Percentiles rank a stretch among this genome's conserved stretches.
Conservation (phyloP, 352 stramenopile species). For the Pythium guiyangense region DNA sequence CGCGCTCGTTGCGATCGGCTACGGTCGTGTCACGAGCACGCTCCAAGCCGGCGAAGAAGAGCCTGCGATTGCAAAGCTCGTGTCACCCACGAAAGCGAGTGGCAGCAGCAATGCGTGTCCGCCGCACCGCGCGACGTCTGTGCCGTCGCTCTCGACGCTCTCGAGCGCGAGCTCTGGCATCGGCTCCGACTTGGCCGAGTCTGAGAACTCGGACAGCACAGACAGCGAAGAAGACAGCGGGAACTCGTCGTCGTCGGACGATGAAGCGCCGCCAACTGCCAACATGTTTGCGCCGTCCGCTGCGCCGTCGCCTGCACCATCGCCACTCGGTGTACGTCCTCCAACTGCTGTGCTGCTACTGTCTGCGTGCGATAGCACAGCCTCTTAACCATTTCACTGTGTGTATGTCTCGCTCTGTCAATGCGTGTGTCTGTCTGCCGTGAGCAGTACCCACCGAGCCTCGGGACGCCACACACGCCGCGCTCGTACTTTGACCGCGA, state of each 20-base stretch:
- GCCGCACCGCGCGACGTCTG: conserved; percentile 16
- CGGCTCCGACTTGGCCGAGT: conserved; percentile 57
- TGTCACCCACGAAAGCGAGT: conserved; percentile 42
- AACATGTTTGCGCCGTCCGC: conserved; percentile 31
- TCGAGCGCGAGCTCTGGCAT: conserved; percentile 36
- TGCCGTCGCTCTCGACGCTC: conserved; percentile 8
- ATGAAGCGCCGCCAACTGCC: conserved; percentile 40
- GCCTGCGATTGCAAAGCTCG: conserved; percentile 38
- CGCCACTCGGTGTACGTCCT: conserved; percentile 16
- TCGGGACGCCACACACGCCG: conserved; percentile 26
- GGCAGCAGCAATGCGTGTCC: conserved; percentile 5
- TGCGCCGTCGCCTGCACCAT: conserved; percentile 17
- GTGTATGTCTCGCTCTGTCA: background rate
- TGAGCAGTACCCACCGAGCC: conserved; percentile 13
- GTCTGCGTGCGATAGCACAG: background rate
- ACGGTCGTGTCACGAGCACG: conserved; percentile 70
- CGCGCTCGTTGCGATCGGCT: conserved; percentile 64
- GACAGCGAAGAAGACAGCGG: conserved; percentile 76
- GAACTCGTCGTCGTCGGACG: conserved; percentile 70
- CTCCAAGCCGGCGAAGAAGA: conserved; percentile 58
- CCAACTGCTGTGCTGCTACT: background rate
- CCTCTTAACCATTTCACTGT: background rate
- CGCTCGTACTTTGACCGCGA: conserved; percentile 29
- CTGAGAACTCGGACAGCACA: conserved; percentile 70
- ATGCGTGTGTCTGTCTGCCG: conserved; percentile 4